Conservation (phyloP, 2,329 filamentous ascomycete species). For the Nothophaeocryptopus gaeumannii region DNA sequence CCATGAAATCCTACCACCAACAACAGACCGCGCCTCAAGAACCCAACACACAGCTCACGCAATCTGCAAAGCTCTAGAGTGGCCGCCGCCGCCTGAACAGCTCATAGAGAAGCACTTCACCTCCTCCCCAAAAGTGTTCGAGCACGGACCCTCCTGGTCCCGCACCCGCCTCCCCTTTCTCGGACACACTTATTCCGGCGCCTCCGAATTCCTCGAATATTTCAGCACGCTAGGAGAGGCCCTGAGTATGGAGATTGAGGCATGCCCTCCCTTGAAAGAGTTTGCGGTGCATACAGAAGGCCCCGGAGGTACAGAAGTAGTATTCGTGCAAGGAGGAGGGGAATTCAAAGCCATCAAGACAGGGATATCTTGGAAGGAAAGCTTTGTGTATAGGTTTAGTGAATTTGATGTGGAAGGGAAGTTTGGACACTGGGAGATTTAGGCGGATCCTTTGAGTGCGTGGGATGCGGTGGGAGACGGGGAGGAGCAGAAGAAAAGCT, state of each 20-base stretch:
- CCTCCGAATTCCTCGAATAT: background rate
- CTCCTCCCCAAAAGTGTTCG: background rate
- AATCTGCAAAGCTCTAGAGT: constrained; percentile 1
- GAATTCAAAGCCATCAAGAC: background rate
- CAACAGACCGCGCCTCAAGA: background rate
- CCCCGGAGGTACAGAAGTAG: background rate
- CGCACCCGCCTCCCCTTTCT: background rate
- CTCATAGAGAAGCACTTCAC: background rate
- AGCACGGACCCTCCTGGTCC: constrained; percentile 1
- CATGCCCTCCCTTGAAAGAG: background rate
- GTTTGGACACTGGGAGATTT: constrained; percentile 3
- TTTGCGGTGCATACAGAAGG: constrained; percentile 3
- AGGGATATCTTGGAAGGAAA: constrained; percentile 1
- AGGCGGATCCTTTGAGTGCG: constrained; percentile 4
- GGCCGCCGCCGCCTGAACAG: background rate
- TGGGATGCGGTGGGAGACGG: constrained; percentile 1
- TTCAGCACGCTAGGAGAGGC: background rate
- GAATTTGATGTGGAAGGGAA: constrained; percentile 1
- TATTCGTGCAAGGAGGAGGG: constrained; percentile 1
- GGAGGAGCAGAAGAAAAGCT: background rate
- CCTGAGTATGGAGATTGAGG: background rate
- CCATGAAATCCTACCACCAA: background rate
- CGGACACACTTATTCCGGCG: background rate
- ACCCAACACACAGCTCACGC: background rate
- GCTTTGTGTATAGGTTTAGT: background rate